Conservation (phyloP, 1,284 basidiomycete species). For the Malassezia obtusa region DNA sequence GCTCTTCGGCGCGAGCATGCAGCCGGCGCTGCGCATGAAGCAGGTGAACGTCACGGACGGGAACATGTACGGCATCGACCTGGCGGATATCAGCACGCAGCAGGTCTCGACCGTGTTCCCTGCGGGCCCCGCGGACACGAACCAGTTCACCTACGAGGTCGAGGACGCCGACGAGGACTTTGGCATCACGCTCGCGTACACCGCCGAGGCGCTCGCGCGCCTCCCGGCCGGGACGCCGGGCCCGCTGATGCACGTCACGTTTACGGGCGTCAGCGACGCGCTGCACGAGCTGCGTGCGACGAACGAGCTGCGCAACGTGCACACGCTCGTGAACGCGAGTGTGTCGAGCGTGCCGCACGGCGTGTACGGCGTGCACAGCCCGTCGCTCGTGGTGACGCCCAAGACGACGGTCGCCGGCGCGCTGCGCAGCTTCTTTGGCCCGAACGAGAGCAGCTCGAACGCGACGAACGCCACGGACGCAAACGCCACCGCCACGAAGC, state of each 20-base stretch:
- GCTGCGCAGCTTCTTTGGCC: conserved; percentile 37
- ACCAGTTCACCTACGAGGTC: conserved; percentile 23
- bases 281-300: conserved; percentile 30
- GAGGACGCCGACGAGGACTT: conserved; percentile 30
- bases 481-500: conserved; percentile 1
- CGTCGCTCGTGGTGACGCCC: conserved; percentile 32
- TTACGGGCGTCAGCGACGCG: conserved; percentile 28
- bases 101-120: conserved; percentile 26
- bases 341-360: conserved; percentile 33
- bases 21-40: conserved; percentile 90
- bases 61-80: conserved; percentile 34
- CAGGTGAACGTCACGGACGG: conserved; percentile 70
- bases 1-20: conserved; percentile 78
- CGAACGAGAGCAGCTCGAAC: conserved; percentile 18
- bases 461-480: conserved; percentile 17
- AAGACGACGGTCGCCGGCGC: conserved; percentile 37
- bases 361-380: conserved; percentile 28
- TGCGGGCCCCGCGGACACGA: conserved; percentile 23
- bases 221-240: conserved; percentile 18
- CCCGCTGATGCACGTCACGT: conserved; percentile 24
- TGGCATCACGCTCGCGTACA: conserved; percentile 31
- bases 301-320: conserved; percentile 32
- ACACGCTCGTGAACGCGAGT: conserved; percentile 38
- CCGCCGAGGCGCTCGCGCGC: conserved; percentile 17
- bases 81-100: conserved; percentile 23